A percentile compares a stretch with the other conserved stretches of the same genome.
phyloP scores from a whole-genome alignment of 78 protist genomes.

The Tieghemostelium lacteum region DNA sequence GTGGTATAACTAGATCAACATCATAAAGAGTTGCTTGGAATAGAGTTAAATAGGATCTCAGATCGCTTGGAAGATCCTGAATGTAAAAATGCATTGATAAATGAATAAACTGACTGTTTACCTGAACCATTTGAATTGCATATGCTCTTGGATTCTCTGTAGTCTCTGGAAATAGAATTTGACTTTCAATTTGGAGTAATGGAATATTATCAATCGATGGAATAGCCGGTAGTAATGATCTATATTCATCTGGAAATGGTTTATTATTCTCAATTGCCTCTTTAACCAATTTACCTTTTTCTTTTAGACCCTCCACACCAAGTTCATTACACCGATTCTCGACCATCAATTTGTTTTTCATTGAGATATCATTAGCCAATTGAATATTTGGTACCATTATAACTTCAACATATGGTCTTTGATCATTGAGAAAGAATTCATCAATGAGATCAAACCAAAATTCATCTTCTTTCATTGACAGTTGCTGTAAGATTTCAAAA shows the following conservation, averaged over 20 bases:
- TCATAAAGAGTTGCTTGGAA: constrained; percentile 10
- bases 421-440: constrained; percentile 2
- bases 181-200: neutral
- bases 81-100: neutral
- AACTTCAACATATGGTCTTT: constrained; percentile 35
- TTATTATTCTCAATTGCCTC: constrained; percentile 16
- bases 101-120: constrained; percentile 8
- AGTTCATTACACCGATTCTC: neutral
- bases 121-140: constrained; percentile 27
- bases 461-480: neutral
- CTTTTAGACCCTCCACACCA: constrained; percentile 24
- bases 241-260: constrained; percentile 23
- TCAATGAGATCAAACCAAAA: constrained; percentile 66
- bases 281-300: neutral
- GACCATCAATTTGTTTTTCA: neutral
- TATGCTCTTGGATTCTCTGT: constrained; percentile 13
- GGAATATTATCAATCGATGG: constrained; percentile 26
- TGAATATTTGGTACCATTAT: constrained; percentile 17
- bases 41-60: constrained; percentile 26
- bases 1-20: neutral
- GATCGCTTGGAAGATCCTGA: constrained; percentile 14
- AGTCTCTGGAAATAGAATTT: neutral
- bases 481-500: neutral
- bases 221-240: neutral
- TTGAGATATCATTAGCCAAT: neutral